These are phyloP conservation scores for Escovopsis sp. DNA, from an alignment of 2,329 filamentous ascomycete genomes.

Conservation along the genomic window DNA sequence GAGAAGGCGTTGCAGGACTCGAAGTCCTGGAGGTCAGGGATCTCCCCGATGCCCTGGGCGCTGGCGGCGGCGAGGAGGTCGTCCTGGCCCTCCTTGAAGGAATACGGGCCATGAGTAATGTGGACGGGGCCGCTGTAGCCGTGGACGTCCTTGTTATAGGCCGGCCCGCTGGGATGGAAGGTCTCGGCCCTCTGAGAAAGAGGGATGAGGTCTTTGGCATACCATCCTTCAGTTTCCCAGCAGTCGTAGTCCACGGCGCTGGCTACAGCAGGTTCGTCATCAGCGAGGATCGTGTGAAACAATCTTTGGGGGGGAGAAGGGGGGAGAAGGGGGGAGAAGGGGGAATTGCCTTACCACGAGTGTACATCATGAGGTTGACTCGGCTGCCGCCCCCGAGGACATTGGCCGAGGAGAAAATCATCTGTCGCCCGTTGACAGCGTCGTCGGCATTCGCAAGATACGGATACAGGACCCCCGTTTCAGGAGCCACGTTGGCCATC, in stretches of 20 bases:
- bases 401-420: constrained; percentile 12
- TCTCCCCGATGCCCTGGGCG: constrained; percentile 27
- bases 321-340: too few relatives aligned
- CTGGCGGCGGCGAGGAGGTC: constrained; percentile 35
- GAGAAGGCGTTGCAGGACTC: constrained; percentile 21
- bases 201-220: constrained; percentile 16
- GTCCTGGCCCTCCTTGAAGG: constrained; percentile 23
- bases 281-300: neutral
- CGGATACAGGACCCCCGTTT: too few relatives aligned
- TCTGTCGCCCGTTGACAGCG: constrained; percentile 11
- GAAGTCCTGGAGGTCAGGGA: constrained; percentile 39
- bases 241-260: constrained; percentile 19
- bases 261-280: constrained; percentile 3
- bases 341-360: constrained; percentile 7
- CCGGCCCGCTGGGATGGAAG: constrained; percentile 26
- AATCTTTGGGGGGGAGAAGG: too few relatives aligned
- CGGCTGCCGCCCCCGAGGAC: constrained; percentile 19
- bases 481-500: too few relatives aligned
- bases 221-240: constrained; percentile 21
- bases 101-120: constrained; percentile 35
- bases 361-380: constrained; percentile 20
- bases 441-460: neutral
- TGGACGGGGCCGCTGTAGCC: constrained; percentile 40
- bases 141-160: constrained; percentile 26
- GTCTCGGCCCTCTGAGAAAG: constrained; percentile 35